phyloP scores from a whole-genome alignment of 768 basidiomycete genomes.

The Lactifluus echinatus region DNA sequence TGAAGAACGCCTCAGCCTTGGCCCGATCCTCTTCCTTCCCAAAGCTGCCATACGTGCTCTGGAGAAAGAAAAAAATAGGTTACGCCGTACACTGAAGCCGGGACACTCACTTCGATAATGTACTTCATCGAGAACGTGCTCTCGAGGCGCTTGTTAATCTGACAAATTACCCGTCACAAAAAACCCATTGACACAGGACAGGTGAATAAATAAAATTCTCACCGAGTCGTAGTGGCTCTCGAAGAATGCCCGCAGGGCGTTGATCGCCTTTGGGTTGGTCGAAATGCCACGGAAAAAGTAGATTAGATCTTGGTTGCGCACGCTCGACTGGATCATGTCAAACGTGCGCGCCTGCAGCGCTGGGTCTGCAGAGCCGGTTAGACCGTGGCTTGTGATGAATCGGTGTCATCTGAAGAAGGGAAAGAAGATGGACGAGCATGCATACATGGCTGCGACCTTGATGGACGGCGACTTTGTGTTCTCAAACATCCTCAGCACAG shows the following conservation, averaged over 20 bases:
- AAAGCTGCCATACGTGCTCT: constrained; percentile 7
- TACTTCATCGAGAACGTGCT: constrained; percentile 12
- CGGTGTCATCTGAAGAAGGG: not conserved
- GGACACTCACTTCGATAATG: constrained; percentile 4
- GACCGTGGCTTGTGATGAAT: constrained; percentile 39
- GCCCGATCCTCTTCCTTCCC: constrained; percentile 6
- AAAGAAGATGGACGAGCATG: not conserved
- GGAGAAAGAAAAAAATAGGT: not conserved
- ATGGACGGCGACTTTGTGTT: constrained; percentile 68
- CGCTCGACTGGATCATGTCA: constrained; percentile 44
- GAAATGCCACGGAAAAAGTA: constrained; percentile 56
- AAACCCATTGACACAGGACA: not conserved
- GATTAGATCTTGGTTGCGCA: constrained; percentile 52
- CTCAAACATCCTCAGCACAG: constrained; percentile 57
- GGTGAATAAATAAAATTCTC: too few relatives aligned
- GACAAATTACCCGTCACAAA: too few relatives aligned
- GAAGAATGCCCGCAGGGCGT: constrained; percentile 52
- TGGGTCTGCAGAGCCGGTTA: constrained; percentile 51
- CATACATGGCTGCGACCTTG: constrained; percentile 62
- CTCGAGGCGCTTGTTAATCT: constrained; percentile 16
- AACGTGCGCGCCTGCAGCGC: constrained; percentile 55
- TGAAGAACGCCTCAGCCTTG: constrained; percentile 17
- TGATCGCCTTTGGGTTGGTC: constrained; percentile 46
- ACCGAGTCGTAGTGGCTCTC: constrained; percentile 60
- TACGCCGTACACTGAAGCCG: not conserved